Percentiles rank a stretch among this genome's conserved stretches.
Evolutionary conservation across 805 yeast genomes (phyloP).

Genomic region (Yamadazyma phyllophila): DNA sequence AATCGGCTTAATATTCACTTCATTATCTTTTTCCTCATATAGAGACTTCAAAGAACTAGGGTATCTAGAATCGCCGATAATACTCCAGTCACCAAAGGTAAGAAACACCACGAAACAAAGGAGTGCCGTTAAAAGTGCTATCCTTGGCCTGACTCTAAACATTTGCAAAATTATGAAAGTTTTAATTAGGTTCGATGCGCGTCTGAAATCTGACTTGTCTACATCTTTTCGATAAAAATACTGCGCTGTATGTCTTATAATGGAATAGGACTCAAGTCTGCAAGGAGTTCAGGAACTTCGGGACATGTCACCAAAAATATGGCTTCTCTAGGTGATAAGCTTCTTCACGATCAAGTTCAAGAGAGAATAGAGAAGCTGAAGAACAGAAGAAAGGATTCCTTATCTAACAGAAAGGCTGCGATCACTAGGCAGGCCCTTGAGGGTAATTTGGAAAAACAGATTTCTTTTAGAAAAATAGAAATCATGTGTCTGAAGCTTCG

Average conservation of each 20-base stretch:
- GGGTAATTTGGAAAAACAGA: slow-evolving; percentile 30
- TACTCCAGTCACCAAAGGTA: neutral
- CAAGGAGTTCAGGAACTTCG: slow-evolving; percentile 63
- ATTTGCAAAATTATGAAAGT: neutral
- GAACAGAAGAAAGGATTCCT: neutral
- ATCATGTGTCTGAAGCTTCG: slow-evolving; percentile 49
- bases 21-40: neutral
- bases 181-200: neutral
- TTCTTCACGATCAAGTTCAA: slow-evolving; percentile 22
- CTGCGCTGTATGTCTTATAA: slow-evolving; percentile 8
- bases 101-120: neutral
- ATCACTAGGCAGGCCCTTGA: slow-evolving; percentile 16
- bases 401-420: slow-evolving; percentile 11
- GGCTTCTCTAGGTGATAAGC: slow-evolving; percentile 20
- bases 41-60: neutral
- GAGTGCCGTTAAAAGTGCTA: neutral
- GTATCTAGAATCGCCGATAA: neutral
- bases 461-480: slow-evolving; percentile 34
- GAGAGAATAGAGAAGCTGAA: slow-evolving; percentile 8
- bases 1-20: slow-evolving; percentile 11
- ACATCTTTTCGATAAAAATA: neutral
- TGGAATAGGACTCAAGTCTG: slow-evolving; percentile 18
- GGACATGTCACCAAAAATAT: slow-evolving; percentile 55
- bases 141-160: slow-evolving; percentile 1
- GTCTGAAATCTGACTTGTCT: neutral